phyloP scores from a whole-genome alignment of 768 basidiomycete species.

The Pisolithus orientalis region DNA sequence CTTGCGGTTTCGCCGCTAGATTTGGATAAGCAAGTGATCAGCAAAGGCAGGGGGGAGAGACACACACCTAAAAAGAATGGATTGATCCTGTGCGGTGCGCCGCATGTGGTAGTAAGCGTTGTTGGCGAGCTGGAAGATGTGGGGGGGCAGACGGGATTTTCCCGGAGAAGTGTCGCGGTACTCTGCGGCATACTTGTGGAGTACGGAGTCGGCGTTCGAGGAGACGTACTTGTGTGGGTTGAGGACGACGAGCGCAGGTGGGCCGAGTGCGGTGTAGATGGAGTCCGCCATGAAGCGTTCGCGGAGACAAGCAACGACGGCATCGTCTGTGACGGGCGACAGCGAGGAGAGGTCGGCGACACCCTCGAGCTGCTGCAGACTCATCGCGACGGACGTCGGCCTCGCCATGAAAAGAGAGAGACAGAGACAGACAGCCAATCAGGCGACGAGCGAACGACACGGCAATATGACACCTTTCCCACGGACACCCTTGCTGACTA shows the following conservation, averaged over 20 bases:
- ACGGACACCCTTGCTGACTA: slow-evolving; percentile 8
- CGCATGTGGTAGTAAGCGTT: slow-evolving; percentile 96
- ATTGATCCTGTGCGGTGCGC: slow-evolving; percentile 89
- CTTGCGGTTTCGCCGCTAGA: slow-evolving; percentile 86
- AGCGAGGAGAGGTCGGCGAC: slow-evolving; percentile 65
- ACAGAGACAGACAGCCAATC: too few species aligned
- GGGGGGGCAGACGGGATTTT: slow-evolving; percentile 63
- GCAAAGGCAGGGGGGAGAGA: slow-evolving; percentile 11
- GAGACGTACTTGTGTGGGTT: slow-evolving; percentile 91
- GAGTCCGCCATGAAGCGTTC: slow-evolving; percentile 82
- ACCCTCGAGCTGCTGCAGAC: slow-evolving; percentile 62
- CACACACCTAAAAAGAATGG: slow-evolving; percentile 78
- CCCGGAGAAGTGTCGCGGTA: slow-evolving; percentile 69
- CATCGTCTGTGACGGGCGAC: slow-evolving; percentile 69
- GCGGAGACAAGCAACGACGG: slow-evolving; percentile 77
- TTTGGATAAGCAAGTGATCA: not conserved
- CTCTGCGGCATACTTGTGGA: slow-evolving; percentile 85
- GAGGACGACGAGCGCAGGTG: slow-evolving; percentile 72
- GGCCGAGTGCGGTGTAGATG: slow-evolving; percentile 71
- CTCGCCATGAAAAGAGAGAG: slow-evolving; percentile 10
- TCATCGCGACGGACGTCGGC: slow-evolving; percentile 36
- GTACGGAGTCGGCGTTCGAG: slow-evolving; percentile 74
- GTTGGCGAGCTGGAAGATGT: slow-evolving; percentile 88
- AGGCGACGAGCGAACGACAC: too few species aligned
- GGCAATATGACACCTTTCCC: not conserved